A percentile compares a stretch with the other conserved stretches of the same genome.
Evolutionary conservation across 352 stramenopile genomes (phyloP).

Genomic region (Phytophthora tubulina): DNA sequence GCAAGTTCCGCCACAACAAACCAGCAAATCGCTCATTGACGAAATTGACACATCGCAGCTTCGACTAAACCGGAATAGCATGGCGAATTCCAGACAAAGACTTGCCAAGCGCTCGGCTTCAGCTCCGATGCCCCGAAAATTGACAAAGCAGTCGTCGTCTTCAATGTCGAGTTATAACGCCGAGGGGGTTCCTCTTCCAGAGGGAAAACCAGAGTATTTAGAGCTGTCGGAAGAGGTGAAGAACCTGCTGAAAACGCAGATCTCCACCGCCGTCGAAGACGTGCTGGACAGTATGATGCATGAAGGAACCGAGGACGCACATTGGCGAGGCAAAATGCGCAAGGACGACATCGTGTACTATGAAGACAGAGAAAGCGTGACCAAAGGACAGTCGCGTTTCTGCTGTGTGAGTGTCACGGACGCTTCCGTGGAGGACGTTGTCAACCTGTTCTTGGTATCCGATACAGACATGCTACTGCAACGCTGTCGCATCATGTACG

Average conservation of each 20-base stretch:
- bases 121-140: constrained; percentile 15
- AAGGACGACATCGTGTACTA: constrained; percentile 55
- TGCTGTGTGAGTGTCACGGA: constrained; percentile 45
- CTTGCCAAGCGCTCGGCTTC: constrained; percentile 32
- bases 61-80: constrained; percentile 26
- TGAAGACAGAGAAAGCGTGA: constrained; percentile 42
- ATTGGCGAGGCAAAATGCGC: constrained; percentile 44
- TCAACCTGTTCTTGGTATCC: constrained; percentile 47
- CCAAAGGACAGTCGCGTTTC: constrained; percentile 47
- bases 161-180: constrained; percentile 36
- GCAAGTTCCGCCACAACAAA: constrained; percentile 25
- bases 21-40: constrained; percentile 29
- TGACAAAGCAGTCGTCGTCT: constrained; percentile 23
- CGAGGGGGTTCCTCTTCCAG: constrained; percentile 11
- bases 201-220: constrained; percentile 25
- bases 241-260: constrained; percentile 41
- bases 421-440: constrained; percentile 50
- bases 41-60: constrained; percentile 26
- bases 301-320: constrained; percentile 34
- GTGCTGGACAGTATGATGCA: constrained; percentile 52
- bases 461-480: constrained; percentile 47
- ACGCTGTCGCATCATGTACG: constrained; percentile 51
- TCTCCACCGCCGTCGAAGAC: constrained; percentile 42
- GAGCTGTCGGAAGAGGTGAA: constrained; percentile 38
- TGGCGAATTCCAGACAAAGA: constrained; percentile 20